Evolutionary conservation across 306 rosid species (phyloP).

Genomic region (Pueraria montana): DNA sequence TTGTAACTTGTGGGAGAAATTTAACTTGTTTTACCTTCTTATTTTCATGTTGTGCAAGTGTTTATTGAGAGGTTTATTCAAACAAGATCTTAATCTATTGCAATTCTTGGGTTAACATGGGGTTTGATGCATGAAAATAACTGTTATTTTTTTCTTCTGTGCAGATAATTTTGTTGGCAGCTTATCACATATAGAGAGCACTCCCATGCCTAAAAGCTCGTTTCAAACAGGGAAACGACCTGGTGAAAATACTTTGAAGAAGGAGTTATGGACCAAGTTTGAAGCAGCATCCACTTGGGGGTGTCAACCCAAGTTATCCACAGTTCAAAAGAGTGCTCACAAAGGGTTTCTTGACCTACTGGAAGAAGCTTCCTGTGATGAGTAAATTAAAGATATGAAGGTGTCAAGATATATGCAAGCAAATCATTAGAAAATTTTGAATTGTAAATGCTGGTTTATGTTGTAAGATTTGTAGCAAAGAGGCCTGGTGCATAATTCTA

Average conservation of each 20-base stretch:
- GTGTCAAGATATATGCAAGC: slow-evolving; percentile 38
- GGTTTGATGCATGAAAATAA: slow-evolving; percentile 27
- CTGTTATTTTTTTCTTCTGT: slow-evolving; percentile 16
- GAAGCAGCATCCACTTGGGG: slow-evolving; percentile 77
- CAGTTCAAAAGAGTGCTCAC: slow-evolving; percentile 40
- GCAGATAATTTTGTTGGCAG: slow-evolving; percentile 57
- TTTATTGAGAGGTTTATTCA: background rate
- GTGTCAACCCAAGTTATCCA: slow-evolving; percentile 45
- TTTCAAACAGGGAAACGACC: slow-evolving; percentile 66
- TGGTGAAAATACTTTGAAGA: slow-evolving; percentile 93
- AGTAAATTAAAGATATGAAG: slow-evolving; percentile 39
- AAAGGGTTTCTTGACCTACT: slow-evolving; percentile 85
- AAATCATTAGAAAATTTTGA: slow-evolving; percentile 43
- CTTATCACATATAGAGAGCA: slow-evolving; percentile 56
- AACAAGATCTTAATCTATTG: background rate
- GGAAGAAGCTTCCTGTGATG: slow-evolving; percentile 84
- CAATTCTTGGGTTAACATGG: slow-evolving; percentile 20
- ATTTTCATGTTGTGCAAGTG: background rate
- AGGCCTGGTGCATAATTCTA: slow-evolving; percentile 29
- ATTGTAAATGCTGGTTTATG: slow-evolving; percentile 51
- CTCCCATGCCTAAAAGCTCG: slow-evolving; percentile 72
- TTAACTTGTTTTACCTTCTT: too few species aligned
- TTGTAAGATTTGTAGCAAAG: slow-evolving; percentile 37
- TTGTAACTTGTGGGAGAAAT: too few species aligned
- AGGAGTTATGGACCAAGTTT: slow-evolving; percentile 88